Evolutionary conservation across 345 rosid genomes (phyloP), one percentile per base, ranked within the genome.

Genomic region (Cardiospermum halicacabum): DNA sequence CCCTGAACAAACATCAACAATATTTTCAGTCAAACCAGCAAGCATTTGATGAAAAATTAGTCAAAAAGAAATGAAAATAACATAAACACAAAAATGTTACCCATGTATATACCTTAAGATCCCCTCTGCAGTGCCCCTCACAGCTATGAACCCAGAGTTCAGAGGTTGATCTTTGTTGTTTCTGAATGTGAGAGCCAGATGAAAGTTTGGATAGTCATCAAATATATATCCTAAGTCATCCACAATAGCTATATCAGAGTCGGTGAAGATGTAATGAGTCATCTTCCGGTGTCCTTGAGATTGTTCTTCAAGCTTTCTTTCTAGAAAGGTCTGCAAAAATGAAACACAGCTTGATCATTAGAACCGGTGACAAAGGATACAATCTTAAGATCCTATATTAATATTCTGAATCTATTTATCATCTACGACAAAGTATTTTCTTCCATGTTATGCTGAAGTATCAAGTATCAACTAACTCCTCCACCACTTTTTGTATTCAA

Each of bases 101-200:
- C 19, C 58, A 67, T 21, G 53, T 32, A 48, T 53, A 53, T 56
- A 93, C 99, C 96, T 91, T 69, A 68, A 70, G 66, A 89, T 75
- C 55, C 89, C 89, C 36, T 91, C 96, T 11, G 43, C 70, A 5
- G 97, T 89, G 57, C 99, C 99, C 85, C 96, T 77, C 28, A 89
- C 96, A 9, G 99, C 96, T 63, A 94, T 84, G 74, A 87, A 89
- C 58, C 97, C 97, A 27, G 99, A 94, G 79, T 91, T 91, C 66
- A 94, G 76, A 43, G 99, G 99, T 54, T 94, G 96, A 21, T 84
- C 89, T 84, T 89, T 94, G 72, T 89, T 94, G 81, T 89, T 94
- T 40, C 97, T 82, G 82, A 91, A 94, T 45, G 96, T 94, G 47
- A 94, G 89, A 64, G 95, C 97, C 62, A 91, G 25, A 68, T 87